phyloP scores from a whole-genome alignment of 2,329 filamentous ascomycete genomes.

The Microdochium trichocladiopsis region DNA sequence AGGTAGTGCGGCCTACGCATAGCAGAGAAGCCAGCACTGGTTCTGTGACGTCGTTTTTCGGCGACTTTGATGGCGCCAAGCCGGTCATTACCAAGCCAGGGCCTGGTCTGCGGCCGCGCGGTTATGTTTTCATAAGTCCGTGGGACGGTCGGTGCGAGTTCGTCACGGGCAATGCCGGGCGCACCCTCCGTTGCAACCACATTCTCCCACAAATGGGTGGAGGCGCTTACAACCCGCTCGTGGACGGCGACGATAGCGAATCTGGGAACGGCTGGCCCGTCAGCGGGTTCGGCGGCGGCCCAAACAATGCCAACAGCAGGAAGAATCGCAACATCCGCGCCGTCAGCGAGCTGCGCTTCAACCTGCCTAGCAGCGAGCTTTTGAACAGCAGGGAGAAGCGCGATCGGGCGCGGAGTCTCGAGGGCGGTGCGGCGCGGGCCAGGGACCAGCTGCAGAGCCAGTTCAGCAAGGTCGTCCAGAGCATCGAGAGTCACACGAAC shows the following conservation, averaged over 20 bases:
- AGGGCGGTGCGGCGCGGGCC: constrained; percentile 20
- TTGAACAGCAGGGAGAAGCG: constrained; percentile 24
- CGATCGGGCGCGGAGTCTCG: constrained; percentile 19
- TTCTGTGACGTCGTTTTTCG: constrained; percentile 25
- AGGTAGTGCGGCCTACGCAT: constrained; percentile 11
- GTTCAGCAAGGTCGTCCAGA: constrained; percentile 16
- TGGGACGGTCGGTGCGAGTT: constrained; percentile 90
- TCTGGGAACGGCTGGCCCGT: constrained; percentile 14
- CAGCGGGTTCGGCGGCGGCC: constrained; percentile 14
- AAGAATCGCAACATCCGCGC: constrained; percentile 17
- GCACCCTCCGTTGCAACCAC: constrained; percentile 69
- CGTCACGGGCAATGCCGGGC: constrained; percentile 67
- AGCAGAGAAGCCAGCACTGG: constrained; percentile 19
- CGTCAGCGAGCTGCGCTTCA: constrained; percentile 85
- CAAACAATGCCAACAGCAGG: constrained; percentile 24
- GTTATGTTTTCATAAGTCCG: constrained; percentile 75
- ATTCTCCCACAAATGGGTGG: constrained; percentile 41
- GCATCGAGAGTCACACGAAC: constrained; percentile 10
- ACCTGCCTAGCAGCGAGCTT: constrained; percentile 59
- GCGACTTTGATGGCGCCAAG: constrained; percentile 17
- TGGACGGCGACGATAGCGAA: constrained; percentile 24
- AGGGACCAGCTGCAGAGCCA: constrained; percentile 30
- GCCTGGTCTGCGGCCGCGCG: constrained; percentile 45
- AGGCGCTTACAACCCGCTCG: constrained; percentile 35
- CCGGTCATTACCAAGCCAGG: constrained; percentile 33